Percentiles rank a stretch among this genome's conserved stretches.
phyloP scores from a whole-genome alignment of 805 yeast species.

The Suhomyces vadensis region DNA sequence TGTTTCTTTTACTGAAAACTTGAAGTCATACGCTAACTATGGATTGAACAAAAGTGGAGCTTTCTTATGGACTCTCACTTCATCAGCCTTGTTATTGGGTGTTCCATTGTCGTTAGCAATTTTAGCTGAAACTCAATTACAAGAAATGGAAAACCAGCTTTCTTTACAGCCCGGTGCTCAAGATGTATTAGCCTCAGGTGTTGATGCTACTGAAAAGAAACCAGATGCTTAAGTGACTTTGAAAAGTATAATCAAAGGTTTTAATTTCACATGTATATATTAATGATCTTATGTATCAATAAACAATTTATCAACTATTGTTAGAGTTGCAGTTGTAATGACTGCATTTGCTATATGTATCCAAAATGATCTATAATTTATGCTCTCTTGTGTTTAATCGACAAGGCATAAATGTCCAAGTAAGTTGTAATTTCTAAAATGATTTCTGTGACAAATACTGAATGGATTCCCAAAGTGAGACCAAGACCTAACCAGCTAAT shows the following conservation, averaged over 20 bases:
- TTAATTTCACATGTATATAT: conserved; percentile 2
- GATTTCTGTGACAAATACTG: conserved; percentile 72
- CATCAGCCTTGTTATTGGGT: conserved; percentile 82
- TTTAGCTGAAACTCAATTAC: conserved; percentile 88
- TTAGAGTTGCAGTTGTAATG: background rate
- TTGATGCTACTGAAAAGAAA: conserved; percentile 33
- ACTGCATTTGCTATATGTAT: background rate
- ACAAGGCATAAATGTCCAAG: conserved; percentile 82
- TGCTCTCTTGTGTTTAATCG: conserved; percentile 75
- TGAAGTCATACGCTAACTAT: conserved; percentile 34
- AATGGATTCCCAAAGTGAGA: conserved; percentile 64
- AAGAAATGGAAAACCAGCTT: conserved; percentile 92
- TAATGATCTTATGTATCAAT: conserved; percentile 2
- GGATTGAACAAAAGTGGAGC: conserved; percentile 66
- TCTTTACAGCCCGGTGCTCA: conserved; percentile 76
- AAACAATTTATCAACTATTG: background rate
- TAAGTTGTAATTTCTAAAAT: conserved; percentile 77
- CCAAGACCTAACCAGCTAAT: conserved; percentile 69
- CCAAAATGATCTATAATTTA: conserved; percentile 2
- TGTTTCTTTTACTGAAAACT: conserved; percentile 33
- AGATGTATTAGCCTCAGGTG: conserved; percentile 71
- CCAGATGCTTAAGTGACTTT: conserved; percentile 5
- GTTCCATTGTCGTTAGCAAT: conserved; percentile 90
- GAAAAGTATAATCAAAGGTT: background rate
- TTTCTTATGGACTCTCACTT: conserved; percentile 80